These are phyloP conservation scores for Clathrus columnatus DNA, from an alignment of 768 basidiomycete genomes.

Conservation along the genomic window DNA sequence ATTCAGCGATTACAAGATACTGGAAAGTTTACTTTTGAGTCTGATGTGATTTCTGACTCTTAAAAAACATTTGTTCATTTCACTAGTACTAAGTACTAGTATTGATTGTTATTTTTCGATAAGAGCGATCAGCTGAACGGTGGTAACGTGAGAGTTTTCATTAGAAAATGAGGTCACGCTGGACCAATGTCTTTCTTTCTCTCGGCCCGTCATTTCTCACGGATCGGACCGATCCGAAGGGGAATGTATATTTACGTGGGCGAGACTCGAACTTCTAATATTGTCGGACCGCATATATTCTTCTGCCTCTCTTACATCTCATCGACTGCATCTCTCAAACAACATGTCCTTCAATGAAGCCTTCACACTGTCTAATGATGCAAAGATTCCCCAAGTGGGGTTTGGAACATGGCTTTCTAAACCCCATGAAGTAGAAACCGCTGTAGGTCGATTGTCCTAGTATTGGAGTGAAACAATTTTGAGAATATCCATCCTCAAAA, in stretches of 20 bases:
- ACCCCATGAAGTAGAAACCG: constrained; percentile 65
- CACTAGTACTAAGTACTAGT: background rate
- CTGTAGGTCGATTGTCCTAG: constrained; percentile 32
- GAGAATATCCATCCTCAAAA: background rate
- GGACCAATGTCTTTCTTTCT: background rate
- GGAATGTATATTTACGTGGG: too few species aligned
- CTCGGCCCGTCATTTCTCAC: background rate
- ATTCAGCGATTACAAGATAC: constrained; percentile 55
- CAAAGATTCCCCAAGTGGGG: constrained; percentile 64
- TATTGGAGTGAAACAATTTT: background rate
- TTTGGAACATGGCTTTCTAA: constrained; percentile 77
- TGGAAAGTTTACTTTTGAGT: constrained; percentile 50
- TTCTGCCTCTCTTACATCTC: background rate
- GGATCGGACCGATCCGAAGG: background rate
- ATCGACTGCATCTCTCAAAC: background rate
- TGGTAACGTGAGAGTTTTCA: background rate
- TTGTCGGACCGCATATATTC: background rate
- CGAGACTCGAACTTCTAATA: too few species aligned
- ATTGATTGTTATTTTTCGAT: background rate
- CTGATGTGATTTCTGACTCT: constrained; percentile 25
- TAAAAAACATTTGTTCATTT: background rate
- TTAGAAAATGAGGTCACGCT: background rate
- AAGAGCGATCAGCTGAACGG: background rate
- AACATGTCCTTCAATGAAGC: constrained; percentile 35
- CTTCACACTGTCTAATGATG: constrained; percentile 38